Evolutionary conservation across 306 rosid genomes (phyloP), one percentile per base, ranked within the genome.

Genomic region (Alnus glutinosa): DNA sequence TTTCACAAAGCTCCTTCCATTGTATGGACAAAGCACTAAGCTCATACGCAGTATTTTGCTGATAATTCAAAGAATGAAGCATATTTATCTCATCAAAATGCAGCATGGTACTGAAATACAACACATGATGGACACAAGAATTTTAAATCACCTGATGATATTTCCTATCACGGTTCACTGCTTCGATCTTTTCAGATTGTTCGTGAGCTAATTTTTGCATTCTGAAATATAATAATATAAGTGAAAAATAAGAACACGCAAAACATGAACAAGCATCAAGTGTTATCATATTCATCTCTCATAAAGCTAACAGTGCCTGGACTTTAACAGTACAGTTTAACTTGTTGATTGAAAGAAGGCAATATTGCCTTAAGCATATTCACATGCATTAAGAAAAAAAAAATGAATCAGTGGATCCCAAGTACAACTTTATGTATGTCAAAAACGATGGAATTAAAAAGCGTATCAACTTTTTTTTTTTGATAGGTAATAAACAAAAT

Each of bases 1-100:
- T 94, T 83, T 82, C 87, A 85, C 97, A 92, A 42, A 92, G 98
- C 52, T 95, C 98, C 69, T 75, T 91, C 98, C 97, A 95, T 89
- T 95, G 98, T 1, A 85, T 84, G 87, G 93, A 88, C 86, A 92
- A 77, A 44, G 97, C 97, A 90, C 82, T 89, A 80, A 95, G 98
- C 92, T 95, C 98, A 76, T 85, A 87, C 2, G 98, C 96, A 48
- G 98, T 92, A 76, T 84, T 95, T 93, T 90, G 97, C 98, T 95
- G 93, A 78, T 70, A 80, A 81, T 42, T 70, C 75, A 80, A 9
- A 57, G 28, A 16, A 36, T 23, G 55, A 19, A 19, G 52, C 8
- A 55, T 59, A 34, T 6, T 18, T 62, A 84, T 66, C 34, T 81
- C 64, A 66, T 71, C 75, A 79, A 51, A 79, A 73, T 9, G 67